These are phyloP conservation scores for Amylocarpus encephaloides DNA, from an alignment of 2,329 filamentous ascomycete species.

Conservation along the genomic window DNA sequence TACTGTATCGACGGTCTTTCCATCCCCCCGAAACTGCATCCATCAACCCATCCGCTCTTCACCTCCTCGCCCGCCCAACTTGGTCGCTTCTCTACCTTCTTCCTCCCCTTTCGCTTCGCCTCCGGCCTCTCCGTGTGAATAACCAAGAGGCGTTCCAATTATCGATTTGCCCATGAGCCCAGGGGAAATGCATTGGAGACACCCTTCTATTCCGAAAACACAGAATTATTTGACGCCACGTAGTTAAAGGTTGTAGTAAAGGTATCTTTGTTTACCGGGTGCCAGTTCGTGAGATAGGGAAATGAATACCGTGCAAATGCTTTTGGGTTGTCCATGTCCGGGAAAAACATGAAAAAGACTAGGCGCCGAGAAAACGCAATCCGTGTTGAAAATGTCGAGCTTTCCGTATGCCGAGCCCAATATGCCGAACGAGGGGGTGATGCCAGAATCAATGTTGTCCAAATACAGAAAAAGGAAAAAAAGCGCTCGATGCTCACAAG, in stretches of 20 bases:
- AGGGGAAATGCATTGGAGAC: conserved; percentile 8
- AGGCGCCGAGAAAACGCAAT: conserved; percentile 29
- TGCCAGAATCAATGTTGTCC: conserved; percentile 24
- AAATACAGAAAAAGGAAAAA: conserved; percentile 25
- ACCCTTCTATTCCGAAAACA: conserved; percentile 19
- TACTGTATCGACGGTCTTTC: conserved; percentile 21
- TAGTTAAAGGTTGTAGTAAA: conserved; percentile 25
- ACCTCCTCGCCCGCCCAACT: conserved; percentile 24
- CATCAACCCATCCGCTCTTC: conserved; percentile 22
- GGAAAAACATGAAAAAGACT: conserved; percentile 27
- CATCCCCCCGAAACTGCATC: conserved; percentile 20
- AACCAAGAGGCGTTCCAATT: background rate
- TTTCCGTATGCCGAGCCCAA: conserved; percentile 27
- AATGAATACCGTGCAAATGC: conserved; percentile 29
- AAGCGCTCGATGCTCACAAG: conserved; percentile 26
- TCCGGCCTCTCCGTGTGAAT: conserved; percentile 27
- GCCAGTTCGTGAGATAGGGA: conserved; percentile 30
- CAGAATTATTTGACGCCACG: conserved; percentile 25
- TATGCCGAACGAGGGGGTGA: conserved; percentile 28
- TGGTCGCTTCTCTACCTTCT: conserved; percentile 26
- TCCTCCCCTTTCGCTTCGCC: conserved; percentile 24
- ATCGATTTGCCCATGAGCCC: conserved; percentile 4
- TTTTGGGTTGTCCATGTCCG: conserved; percentile 24
- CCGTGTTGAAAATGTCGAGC: conserved; percentile 20
- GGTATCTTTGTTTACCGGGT: conserved; percentile 28